Base-by-base conservation (phyloP, 2,329 filamentous ascomycete genomes). In the Arthrobotrys conoides region DNA sequence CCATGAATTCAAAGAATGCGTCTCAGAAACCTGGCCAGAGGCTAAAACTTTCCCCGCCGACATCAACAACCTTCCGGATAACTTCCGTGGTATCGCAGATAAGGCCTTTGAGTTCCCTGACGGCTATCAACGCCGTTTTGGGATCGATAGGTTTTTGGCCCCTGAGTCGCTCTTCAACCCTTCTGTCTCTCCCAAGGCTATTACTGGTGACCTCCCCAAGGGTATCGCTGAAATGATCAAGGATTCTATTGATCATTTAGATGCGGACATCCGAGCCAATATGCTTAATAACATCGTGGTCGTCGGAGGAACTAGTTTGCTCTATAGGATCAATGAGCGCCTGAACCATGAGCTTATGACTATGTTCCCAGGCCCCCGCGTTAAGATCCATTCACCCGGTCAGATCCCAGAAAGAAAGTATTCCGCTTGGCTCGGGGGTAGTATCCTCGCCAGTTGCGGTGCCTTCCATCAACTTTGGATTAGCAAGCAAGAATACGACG, bases 381-480 rank as follows among this genome's bases (percentile, higher is more conserved):
- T 98, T 82, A 92, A 96, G 85, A 90, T 99, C 44, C 92, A 96
- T 82, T 93, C 96, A 0, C 91, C 94, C 0, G 93, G 93, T 18
- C 90, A 95, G 82, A 92, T 92, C 0, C 92, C 91, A 44, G 96
- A 99, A 87, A 87, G 96, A 68, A 92, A 94, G 81, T 98, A 97
- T 84, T 94, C 93, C 22, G 91, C 93, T 63, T 99, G 96, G 95
- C 94, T 99, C 81, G 96, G 96, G 57, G 96, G 96, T 55, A 97
- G 94, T 85, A 97, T 99, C 82, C 87, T 99, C 81, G 94, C 93
- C 5, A 97, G 94, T 85, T 85, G 99, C 86, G 96, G 96, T 9
- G 97, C 94, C 14, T 99, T 99, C 86, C 96, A 99, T 86, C 96
- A 99, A 87, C 95, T 99, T 92, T 99, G 96, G 96, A 96, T 99